Conservation (phyloP, 768 basidiomycete genomes). For the Suillus ampliporus region DNA sequence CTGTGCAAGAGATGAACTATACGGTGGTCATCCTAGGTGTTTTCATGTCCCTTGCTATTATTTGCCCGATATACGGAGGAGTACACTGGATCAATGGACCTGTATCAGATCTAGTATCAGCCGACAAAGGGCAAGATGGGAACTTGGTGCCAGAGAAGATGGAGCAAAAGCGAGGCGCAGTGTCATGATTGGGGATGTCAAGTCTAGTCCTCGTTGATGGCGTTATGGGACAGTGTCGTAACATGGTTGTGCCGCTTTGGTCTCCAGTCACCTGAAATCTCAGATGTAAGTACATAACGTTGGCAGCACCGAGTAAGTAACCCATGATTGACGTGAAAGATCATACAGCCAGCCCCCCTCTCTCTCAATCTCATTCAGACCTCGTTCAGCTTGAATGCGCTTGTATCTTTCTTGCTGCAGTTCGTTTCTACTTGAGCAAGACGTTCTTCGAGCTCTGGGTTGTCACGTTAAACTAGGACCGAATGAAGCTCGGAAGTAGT, state of each 20-base stretch:
- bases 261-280: not conserved
- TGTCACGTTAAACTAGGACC: not conserved
- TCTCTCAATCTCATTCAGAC: constrained; percentile 36
- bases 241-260: not conserved
- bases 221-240: not conserved
- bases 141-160: not conserved
- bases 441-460: constrained; percentile 29
- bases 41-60: constrained; percentile 38
- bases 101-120: constrained; percentile 18
- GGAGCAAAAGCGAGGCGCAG: not conserved
- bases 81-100: constrained; percentile 37
- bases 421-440: constrained; percentile 18
- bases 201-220: not conserved
- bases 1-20: constrained; percentile 45
- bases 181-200: not conserved
- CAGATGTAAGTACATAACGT: not conserved
- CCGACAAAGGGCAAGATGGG: not conserved
- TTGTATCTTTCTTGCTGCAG: constrained; percentile 42
- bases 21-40: constrained; percentile 41
- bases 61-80: constrained; percentile 30
- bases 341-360: constrained; percentile 46
- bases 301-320: too few species aligned
- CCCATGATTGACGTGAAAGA: not conserved
- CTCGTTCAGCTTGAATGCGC: constrained; percentile 31
- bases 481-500: not conserved